Evolutionary conservation across 2,329 filamentous ascomycete genomes (phyloP), one percentile per base, ranked within the genome.

Genomic region (Huntiella decipiens): DNA sequence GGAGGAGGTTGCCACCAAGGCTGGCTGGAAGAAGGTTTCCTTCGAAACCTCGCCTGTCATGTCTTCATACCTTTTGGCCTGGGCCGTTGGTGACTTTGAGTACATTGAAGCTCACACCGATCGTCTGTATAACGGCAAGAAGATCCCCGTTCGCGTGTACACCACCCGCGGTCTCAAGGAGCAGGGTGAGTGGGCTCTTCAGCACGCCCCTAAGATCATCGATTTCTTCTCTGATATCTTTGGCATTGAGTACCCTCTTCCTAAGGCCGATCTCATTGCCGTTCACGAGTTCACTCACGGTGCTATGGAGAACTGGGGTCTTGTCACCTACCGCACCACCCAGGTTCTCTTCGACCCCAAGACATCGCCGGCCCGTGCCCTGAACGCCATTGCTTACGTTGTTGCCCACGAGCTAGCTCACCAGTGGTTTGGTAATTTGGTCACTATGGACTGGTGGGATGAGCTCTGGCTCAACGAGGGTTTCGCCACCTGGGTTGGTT

Each of bases 181-280:
- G 53, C 87, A 96, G 64, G 91, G 86, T 45, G 77, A 74, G 19
- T 93, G 83, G 66, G 91, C 91, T 35, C 66, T 98, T 50, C 76
- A 93, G 58, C 88, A 93, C 60, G 87, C 88, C 19, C 83, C 87
- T 57, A 82, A 88, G 64, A 82, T 91, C 53, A 84, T 98, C 45
- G 91, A 98, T 63, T 92, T 86, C 64, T 98, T 93, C 65, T 96
- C 88, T 1, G 84, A 95, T 61, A 78, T 91, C 55, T 98, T 94
- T 57, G 79, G 79, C 54, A 84, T 94, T 53, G 86, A 94, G 57
- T 95, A 94, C 60, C 87, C 87, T 31, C 71, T 95, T 13, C 86
- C 87, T 51, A 95, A 95, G 68, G 80, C 84, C 4, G 87, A 95
- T 61, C 69, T 95, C 43, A 69, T 95, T 38, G 86, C 86, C 50